These are phyloP conservation scores for Ophiostoma quercus DNA, from an alignment of 2,329 filamentous ascomycete species.

Conservation along the genomic window DNA sequence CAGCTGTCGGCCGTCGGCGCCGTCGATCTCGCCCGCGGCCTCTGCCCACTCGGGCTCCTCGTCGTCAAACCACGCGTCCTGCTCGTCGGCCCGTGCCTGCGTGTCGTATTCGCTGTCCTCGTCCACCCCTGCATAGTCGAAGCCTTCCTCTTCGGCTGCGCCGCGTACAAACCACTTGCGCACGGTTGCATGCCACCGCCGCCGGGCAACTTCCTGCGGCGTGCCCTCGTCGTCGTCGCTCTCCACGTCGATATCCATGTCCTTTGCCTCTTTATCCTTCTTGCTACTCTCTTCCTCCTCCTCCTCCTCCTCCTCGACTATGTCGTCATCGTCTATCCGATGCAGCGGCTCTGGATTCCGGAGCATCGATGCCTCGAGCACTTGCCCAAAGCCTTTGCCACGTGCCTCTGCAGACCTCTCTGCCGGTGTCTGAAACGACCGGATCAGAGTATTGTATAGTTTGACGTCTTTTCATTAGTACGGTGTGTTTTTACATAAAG, in stretches of 20 bases:
- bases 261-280: neutral
- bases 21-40: slow-evolving; percentile 31
- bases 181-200: slow-evolving; percentile 68
- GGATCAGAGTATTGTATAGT: slow-evolving; percentile 74
- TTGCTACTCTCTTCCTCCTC: slow-evolving; percentile 16
- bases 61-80: slow-evolving; percentile 75
- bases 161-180: slow-evolving; percentile 69
- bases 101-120: slow-evolving; percentile 65
- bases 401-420: slow-evolving; percentile 71
- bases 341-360: slow-evolving; percentile 31
- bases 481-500: neutral
- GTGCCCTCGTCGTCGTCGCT: slow-evolving; percentile 30
- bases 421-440: slow-evolving; percentile 65
- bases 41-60: slow-evolving; percentile 66
- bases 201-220: slow-evolving; percentile 58
- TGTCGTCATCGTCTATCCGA: slow-evolving; percentile 15
- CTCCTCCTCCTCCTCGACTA: slow-evolving; percentile 24
- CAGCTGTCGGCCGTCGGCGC: slow-evolving; percentile 27
- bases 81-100: slow-evolving; percentile 52
- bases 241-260: slow-evolving; percentile 44
- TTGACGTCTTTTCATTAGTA: slow-evolving; percentile 55
- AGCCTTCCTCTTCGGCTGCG: slow-evolving; percentile 59
- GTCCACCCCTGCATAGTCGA: slow-evolving; percentile 70
- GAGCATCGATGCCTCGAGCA: slow-evolving; percentile 70
- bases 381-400: slow-evolving; percentile 70